A percentile compares a stretch with the other conserved stretches of the same genome.
Conservation (phyloP, 352 stramenopile genomes). For the Phytophthora kernoviae region DNA sequence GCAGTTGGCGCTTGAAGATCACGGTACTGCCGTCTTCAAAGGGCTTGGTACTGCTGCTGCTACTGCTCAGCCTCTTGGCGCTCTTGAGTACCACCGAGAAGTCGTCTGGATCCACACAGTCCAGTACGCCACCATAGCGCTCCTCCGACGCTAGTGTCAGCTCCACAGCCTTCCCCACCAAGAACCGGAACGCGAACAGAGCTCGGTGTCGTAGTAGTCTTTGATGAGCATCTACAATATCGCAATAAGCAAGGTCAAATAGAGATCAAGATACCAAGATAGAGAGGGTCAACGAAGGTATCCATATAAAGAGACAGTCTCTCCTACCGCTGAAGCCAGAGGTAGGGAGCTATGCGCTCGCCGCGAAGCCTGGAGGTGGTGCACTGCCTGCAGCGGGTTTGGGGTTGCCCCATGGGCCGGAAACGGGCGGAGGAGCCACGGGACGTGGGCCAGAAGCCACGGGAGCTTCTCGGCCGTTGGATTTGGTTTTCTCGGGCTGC, state of each 20-base stretch:
- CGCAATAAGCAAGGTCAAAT: slow-evolving; percentile 2
- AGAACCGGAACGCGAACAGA: slow-evolving; percentile 82
- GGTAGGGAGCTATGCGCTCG: slow-evolving; percentile 8
- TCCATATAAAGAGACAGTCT: not conserved
- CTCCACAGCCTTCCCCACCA: slow-evolving; percentile 79
- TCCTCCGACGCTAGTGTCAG: slow-evolving; percentile 59
- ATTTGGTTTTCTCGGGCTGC: slow-evolving; percentile 25
- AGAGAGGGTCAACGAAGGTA: slow-evolving; percentile 5
- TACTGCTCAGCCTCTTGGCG: slow-evolving; percentile 50
- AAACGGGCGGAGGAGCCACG: slow-evolving; percentile 43
- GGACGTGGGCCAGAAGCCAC: slow-evolving; percentile 15
- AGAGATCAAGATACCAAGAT: not conserved
- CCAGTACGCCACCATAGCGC: slow-evolving; percentile 73
- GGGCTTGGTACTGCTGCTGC: slow-evolving; percentile 31
- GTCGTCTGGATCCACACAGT: slow-evolving; percentile 86
- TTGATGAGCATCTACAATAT: slow-evolving; percentile 55
- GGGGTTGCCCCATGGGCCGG: slow-evolving; percentile 38
- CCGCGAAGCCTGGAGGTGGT: slow-evolving; percentile 35
- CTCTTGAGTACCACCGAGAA: slow-evolving; percentile 86
- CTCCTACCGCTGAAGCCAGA: slow-evolving; percentile 54
- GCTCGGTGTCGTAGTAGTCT: slow-evolving; percentile 75
- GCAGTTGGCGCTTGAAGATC: slow-evolving; percentile 71
- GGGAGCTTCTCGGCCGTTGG: slow-evolving; percentile 22
- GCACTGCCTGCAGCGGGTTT: slow-evolving; percentile 17
- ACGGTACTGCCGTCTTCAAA: slow-evolving; percentile 80